phyloP scores from a whole-genome alignment of 148 eudicot genomes.

The Chenopodium suecicum region DNA sequence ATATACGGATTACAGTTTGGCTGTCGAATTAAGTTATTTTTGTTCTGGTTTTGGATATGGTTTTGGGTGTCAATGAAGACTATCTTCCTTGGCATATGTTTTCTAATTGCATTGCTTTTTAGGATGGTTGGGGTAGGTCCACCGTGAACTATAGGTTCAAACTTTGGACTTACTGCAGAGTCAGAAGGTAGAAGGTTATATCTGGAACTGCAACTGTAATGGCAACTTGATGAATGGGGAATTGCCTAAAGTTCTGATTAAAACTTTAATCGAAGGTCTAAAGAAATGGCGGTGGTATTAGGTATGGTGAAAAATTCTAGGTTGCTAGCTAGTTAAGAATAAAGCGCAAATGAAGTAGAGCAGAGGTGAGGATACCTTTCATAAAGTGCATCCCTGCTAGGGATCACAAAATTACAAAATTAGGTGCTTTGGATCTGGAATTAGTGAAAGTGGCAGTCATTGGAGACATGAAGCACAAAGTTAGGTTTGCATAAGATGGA shows the following conservation, averaged over 20 bases:
- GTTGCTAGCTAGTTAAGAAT: background rate
- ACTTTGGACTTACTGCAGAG: background rate
- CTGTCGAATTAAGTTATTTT: background rate
- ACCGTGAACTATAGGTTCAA: background rate
- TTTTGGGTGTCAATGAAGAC: background rate
- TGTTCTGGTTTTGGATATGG: background rate
- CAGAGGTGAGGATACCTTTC: background rate
- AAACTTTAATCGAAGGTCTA: background rate
- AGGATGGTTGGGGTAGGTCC: background rate
- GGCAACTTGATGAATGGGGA: background rate
- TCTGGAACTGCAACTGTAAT: background rate
- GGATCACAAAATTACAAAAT: background rate
- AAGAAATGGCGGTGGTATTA: background rate
- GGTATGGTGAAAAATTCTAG: background rate
- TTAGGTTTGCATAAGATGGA: background rate
- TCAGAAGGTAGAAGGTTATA: background rate
- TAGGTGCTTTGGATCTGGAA: background rate
- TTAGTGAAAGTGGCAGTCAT: background rate
- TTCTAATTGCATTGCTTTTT: background rate
- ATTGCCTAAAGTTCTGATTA: background rate
- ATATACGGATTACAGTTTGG: background rate
- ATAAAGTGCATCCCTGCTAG: background rate
- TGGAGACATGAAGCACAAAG: background rate
- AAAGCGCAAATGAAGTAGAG: background rate
- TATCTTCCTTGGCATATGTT: background rate